Conservation (phyloP, 345 rosid genomes). For the Nasturtium officinale region DNA sequence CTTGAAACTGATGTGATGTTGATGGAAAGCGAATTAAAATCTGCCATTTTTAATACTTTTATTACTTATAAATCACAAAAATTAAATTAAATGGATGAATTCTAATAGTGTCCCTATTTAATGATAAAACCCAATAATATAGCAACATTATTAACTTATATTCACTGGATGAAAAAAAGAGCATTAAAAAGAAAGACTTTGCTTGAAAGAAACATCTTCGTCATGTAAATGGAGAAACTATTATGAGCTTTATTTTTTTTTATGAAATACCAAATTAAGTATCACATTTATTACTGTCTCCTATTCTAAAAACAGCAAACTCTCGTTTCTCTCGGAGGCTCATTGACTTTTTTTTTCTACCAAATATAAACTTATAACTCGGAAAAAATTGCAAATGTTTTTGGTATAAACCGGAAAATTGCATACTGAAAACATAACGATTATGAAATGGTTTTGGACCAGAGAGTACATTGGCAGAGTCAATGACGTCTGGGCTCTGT, state of each 20-base stretch:
- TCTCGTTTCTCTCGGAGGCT: slow-evolving; percentile 29
- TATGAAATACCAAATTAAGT: slow-evolving; percentile 26
- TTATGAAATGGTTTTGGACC: slow-evolving; percentile 37
- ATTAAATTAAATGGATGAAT: slow-evolving; percentile 15
- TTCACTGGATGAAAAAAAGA: slow-evolving; percentile 33
- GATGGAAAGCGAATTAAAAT: slow-evolving; percentile 45
- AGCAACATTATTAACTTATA: slow-evolving; percentile 7
- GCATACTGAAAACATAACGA: slow-evolving; percentile 24
- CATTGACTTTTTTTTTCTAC: slow-evolving; percentile 32
- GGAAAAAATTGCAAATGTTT: not conserved
- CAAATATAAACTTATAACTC: not conserved
- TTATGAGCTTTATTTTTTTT: not conserved
- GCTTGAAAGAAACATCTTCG: slow-evolving; percentile 64
- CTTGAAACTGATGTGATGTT: slow-evolving; percentile 52
- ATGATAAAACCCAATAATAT: slow-evolving; percentile 20
- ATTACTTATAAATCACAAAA: not conserved
- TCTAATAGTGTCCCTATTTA: slow-evolving; percentile 13
- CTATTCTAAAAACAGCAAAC: slow-evolving; percentile 36
- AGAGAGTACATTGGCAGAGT: slow-evolving; percentile 41
- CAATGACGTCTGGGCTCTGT: slow-evolving; percentile 41
- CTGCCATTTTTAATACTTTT: not conserved
- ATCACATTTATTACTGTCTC: slow-evolving; percentile 41
- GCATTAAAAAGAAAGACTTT: slow-evolving; percentile 45
- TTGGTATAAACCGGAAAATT: slow-evolving; percentile 21
- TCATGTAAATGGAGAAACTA: slow-evolving; percentile 34